A percentile compares a stretch with the other conserved stretches of the same genome.
These are phyloP conservation scores for Elsinoe australis DNA, from an alignment of 2,329 filamentous ascomycete species.

Conservation along the genomic window DNA sequence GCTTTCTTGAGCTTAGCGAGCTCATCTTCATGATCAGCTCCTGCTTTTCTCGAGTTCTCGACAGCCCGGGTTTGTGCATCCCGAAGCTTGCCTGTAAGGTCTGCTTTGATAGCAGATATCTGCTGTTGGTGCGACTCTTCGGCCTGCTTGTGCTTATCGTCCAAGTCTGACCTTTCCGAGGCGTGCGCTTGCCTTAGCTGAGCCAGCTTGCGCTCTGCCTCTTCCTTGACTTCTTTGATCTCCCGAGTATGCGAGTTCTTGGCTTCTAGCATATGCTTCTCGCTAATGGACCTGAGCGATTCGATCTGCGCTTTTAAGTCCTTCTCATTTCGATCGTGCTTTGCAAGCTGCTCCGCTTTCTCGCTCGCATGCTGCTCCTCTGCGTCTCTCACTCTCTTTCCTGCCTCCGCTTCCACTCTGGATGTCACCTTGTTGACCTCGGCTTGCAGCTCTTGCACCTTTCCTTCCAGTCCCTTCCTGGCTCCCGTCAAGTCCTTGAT, in stretches of 20 bases:
- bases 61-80: not conserved
- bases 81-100: not conserved
- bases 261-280: not conserved
- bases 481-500: slow-evolving; percentile 10
- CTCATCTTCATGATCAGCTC: no score
- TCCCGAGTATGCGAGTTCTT: not conserved
- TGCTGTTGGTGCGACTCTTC: not conserved
- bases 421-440: not conserved
- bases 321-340: no score
- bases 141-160: slow-evolving; percentile 18
- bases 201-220: slow-evolving; percentile 6
- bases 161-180: slow-evolving; percentile 16
- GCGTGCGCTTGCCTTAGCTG: slow-evolving; percentile 12
- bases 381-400: not conserved
- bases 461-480: slow-evolving; percentile 7
- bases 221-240: slow-evolving; percentile 5
- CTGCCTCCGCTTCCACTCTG: not conserved
- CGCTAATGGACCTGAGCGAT: not conserved
- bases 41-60: no score
- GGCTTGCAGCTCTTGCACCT: slow-evolving; percentile 1
- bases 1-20: no score
- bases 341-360: no score
- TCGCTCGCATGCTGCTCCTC: no score
- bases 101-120: not conserved
- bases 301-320: not conserved